phyloP scores from a whole-genome alignment of 768 basidiomycete species.

The Boletellus ananiceps region DNA sequence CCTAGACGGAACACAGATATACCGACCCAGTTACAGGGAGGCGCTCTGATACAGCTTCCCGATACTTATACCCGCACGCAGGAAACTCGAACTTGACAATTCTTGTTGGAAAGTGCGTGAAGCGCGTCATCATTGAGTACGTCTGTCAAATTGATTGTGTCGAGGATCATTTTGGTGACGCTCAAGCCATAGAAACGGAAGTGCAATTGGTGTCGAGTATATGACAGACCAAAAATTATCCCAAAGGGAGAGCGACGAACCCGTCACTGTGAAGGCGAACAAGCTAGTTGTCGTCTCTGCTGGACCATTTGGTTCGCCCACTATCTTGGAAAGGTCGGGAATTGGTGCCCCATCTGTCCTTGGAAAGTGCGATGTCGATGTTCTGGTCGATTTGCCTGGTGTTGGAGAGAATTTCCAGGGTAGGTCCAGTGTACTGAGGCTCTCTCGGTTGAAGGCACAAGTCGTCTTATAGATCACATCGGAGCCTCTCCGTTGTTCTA shows the following conservation, averaged over 20 bases:
- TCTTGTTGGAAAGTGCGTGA: slow-evolving; percentile 31
- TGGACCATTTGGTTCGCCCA: slow-evolving; percentile 41
- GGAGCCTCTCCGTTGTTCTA: slow-evolving; percentile 29
- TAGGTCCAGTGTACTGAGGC: too few species aligned
- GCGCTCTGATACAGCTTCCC: slow-evolving; percentile 32
- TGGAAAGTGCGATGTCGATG: slow-evolving; percentile 23
- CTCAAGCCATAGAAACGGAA: slow-evolving; percentile 23
- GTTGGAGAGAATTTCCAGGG: slow-evolving; percentile 38
- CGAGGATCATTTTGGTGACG: neutral
- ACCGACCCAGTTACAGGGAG: slow-evolving; percentile 40
- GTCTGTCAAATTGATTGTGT: neutral
- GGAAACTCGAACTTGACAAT: slow-evolving; percentile 30
- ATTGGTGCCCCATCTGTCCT: slow-evolving; percentile 35
- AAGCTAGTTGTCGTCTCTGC: slow-evolving; percentile 37
- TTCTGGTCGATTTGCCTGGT: slow-evolving; percentile 36
- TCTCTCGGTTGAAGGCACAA: neutral
- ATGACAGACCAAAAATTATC: slow-evolving; percentile 22
- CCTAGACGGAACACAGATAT: slow-evolving; percentile 37
- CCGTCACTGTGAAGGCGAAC: slow-evolving; percentile 24
- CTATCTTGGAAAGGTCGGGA: slow-evolving; percentile 52
- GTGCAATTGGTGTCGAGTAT: slow-evolving; percentile 38
- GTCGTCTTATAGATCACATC: slow-evolving; percentile 26
- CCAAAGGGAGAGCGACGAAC: slow-evolving; percentile 6
- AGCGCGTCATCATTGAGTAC: slow-evolving; percentile 35
- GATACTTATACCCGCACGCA: slow-evolving; percentile 34